Base-by-base conservation (phyloP, 148 eudicot species). In the Rhododendron molle region DNA sequence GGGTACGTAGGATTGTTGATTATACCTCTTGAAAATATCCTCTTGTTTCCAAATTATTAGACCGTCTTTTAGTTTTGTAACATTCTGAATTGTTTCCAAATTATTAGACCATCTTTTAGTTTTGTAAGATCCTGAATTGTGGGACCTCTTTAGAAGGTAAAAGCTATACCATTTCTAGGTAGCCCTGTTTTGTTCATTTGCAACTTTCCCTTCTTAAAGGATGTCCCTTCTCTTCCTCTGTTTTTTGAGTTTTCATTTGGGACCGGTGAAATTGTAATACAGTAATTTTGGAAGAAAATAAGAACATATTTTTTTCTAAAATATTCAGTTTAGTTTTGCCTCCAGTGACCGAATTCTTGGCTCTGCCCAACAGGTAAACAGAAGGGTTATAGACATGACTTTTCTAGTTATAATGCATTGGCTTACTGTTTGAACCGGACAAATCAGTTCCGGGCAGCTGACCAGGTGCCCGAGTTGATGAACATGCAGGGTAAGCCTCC, bases 391-490 rank as follows among this genome's bases (percentile, higher is more conserved):
- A 89, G 87, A 72, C 99, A 97, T 83, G 96, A 89, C 88, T 97
- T 88, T 65, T 90, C 90, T 80, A 91, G 95, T 83, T 97, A 97
- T 69, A 95, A 97, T 89, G 99, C 99, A 1, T 94, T 93, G 88
- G 90, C 94, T 38, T 94, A 95, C 89, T 94, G 94, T 60, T 87
- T 96, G 92, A 95, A 94, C 72, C 87, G 98, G 50, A 88, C 87
- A 80, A 91, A 97, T 89, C 92, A 81, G 77, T 95, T 92, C 84
- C 91, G 98, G 47, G 92, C 93, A 10, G 99, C 99, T 86, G 98
- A 97, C 86, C 98, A 95, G 83, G 89, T 97, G 78, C 99, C 98
- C 40, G 99, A 97, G 91, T 86, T 97, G 74, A 97, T 97, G 99
- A 86, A 86, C 9, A 90, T 93, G 94, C 99, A 97, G 88, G 99